These are phyloP conservation scores for Harringtonia aguacate DNA, from an alignment of 2,329 filamentous ascomycete species.

Conservation along the genomic window DNA sequence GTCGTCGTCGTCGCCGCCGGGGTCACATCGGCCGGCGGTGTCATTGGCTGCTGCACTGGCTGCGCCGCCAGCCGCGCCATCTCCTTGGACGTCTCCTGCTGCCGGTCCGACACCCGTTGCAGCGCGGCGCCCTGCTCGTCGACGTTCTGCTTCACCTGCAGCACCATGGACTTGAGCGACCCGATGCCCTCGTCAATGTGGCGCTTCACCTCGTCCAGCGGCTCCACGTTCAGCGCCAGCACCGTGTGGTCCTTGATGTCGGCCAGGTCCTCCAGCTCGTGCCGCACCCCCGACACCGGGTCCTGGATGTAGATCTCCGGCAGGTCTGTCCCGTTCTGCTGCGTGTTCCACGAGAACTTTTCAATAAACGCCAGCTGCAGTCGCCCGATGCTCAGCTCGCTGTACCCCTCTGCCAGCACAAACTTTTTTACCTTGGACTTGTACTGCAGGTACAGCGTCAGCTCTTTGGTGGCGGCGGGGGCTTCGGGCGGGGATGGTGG, in stretches of 20 bases:
- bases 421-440: slow-evolving; percentile 97
- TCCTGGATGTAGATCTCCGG: slow-evolving; percentile 98
- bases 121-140: slow-evolving; percentile 75
- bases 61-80: slow-evolving; percentile 50
- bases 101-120: slow-evolving; percentile 78
- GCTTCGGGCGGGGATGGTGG: slow-evolving; percentile 29
- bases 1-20: slow-evolving; percentile 32
- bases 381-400: slow-evolving; percentile 75
- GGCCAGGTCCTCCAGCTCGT: slow-evolving; percentile 84
- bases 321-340: slow-evolving; percentile 82
- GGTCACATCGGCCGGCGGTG: slow-evolving; percentile 25
- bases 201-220: slow-evolving; percentile 88
- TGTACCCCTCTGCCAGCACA: slow-evolving; percentile 71
- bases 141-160: slow-evolving; percentile 73
- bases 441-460: slow-evolving; percentile 92
- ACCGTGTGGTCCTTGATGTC: slow-evolving; percentile 95
- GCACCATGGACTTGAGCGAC: slow-evolving; percentile 69
- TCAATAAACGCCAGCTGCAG: slow-evolving; percentile 96
- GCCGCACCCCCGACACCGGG: slow-evolving; percentile 86
- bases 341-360: slow-evolving; percentile 98
- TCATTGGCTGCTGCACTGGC: slow-evolving; percentile 23
- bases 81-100: slow-evolving; percentile 82
- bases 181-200: slow-evolving; percentile 91
- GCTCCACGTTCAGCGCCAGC: slow-evolving; percentile 87
- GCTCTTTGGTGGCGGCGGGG: slow-evolving; percentile 47